These are phyloP conservation scores for Pseudogymnoascus sp. DNA, from an alignment of 2,329 filamentous ascomycete genomes.

Conservation along the genomic window DNA sequence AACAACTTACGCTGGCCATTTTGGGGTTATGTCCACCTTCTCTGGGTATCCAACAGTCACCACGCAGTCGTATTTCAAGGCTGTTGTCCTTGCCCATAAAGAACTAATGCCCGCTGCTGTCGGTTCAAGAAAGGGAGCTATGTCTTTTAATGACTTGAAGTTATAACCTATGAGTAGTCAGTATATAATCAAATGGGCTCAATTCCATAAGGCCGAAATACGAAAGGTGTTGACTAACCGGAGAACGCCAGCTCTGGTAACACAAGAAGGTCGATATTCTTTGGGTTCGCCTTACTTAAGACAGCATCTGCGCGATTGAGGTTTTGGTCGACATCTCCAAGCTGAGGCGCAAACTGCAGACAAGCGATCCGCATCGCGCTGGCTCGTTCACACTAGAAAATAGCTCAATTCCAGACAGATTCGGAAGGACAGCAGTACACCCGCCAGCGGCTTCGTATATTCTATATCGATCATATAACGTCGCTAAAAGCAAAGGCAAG, in stretches of 20 bases:
- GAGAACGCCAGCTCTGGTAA: conserved; percentile 71
- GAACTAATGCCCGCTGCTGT: conserved; percentile 58
- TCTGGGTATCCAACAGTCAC: conserved; percentile 72
- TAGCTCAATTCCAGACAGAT: background rate
- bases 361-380: conserved; percentile 57
- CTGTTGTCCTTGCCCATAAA: conserved; percentile 61
- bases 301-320: conserved; percentile 59
- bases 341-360: conserved; percentile 60
- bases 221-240: conserved; percentile 36
- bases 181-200: background rate
- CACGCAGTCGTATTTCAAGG: conserved; percentile 56
- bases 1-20: conserved; percentile 35
- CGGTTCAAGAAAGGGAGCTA: conserved; percentile 60
- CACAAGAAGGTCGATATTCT: conserved; percentile 61
- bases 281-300: conserved; percentile 42
- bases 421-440: background rate
- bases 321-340: conserved; percentile 65
- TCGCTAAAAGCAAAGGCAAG: background rate
- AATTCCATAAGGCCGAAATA: background rate
- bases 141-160: conserved; percentile 61
- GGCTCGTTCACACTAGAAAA: background rate
- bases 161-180: conserved; percentile 52
- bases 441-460: background rate
- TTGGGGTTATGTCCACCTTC: conserved; percentile 42
- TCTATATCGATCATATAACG: background rate